These are phyloP conservation scores for Podaxis sp. DNA, from an alignment of 768 basidiomycete species.

Conservation along the genomic window DNA sequence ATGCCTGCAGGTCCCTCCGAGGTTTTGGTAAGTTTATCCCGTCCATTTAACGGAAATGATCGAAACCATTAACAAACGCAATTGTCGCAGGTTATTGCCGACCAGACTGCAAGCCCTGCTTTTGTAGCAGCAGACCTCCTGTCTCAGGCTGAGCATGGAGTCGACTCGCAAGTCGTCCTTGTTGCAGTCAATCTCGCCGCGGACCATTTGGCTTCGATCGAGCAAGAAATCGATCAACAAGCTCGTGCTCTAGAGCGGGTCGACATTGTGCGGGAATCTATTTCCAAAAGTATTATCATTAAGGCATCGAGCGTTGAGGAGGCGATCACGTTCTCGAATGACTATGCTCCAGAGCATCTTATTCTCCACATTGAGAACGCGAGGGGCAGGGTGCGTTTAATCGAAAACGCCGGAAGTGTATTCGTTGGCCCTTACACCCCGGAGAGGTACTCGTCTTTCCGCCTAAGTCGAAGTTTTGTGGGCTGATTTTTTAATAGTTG, in stretches of 20 bases:
- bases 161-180: slow-evolving; percentile 97
- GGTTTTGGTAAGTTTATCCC: slow-evolving; percentile 71
- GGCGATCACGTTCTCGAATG: slow-evolving; percentile 89
- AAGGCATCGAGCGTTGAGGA: slow-evolving; percentile 63
- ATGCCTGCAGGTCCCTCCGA: slow-evolving; percentile 99
- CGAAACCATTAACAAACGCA: neutral
- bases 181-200: slow-evolving; percentile 71
- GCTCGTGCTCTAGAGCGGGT: slow-evolving; percentile 85
- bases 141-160: slow-evolving; percentile 97
- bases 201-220: slow-evolving; percentile 67
- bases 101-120: slow-evolving; percentile 78
- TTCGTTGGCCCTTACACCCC: slow-evolving; percentile 96
- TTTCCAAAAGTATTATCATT: slow-evolving; percentile 89
- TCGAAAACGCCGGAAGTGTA: slow-evolving; percentile 94
- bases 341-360: slow-evolving; percentile 97
- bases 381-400: slow-evolving; percentile 51
- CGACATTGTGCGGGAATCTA: slow-evolving; percentile 86
- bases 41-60: neutral
- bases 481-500: slow-evolving; percentile 52
- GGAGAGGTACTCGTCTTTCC: slow-evolving; percentile 69
- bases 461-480: neutral
- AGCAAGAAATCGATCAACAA: slow-evolving; percentile 82
- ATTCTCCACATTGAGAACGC: slow-evolving; percentile 87
- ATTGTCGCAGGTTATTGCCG: slow-evolving; percentile 84
- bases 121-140: slow-evolving; percentile 97